These are phyloP conservation scores for Helicocarpus griseus DNA, from an alignment of 2,329 filamentous ascomycete species.

Conservation along the genomic window DNA sequence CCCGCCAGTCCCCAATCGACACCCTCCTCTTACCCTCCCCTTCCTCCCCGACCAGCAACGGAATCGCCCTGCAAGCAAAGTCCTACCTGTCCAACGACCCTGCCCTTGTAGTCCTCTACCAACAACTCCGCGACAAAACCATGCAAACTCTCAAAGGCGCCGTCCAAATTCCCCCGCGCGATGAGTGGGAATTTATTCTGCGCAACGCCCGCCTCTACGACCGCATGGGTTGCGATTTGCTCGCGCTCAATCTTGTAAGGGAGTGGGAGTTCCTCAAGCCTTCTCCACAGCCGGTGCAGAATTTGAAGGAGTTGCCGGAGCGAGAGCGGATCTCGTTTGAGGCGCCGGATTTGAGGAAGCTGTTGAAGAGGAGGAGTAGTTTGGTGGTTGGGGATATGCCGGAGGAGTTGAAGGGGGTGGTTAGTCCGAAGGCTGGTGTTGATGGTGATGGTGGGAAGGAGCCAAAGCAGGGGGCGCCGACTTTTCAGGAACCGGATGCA, in stretches of 20 bases:
- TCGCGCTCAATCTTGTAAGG: constrained; percentile 66
- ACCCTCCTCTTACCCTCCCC: constrained; percentile 45
- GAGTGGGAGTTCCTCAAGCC: constrained; percentile 41
- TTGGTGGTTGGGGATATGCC: constrained; percentile 65
- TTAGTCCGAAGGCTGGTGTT: constrained; percentile 25
- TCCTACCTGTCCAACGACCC: constrained; percentile 86
- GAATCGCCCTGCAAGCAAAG: constrained; percentile 61
- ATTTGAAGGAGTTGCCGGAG: too few relatives aligned
- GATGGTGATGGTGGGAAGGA: too few relatives aligned
- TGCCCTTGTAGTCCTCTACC: constrained; percentile 76
- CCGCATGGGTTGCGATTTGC: constrained; percentile 85
- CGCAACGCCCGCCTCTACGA: constrained; percentile 77
- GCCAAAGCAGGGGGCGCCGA: constrained; percentile 55
- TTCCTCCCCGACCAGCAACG: constrained; percentile 40
- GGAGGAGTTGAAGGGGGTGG: constrained; percentile 28
- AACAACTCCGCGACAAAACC: constrained; percentile 70
- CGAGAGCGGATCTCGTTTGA: constrained; percentile 17
- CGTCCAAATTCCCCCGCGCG: constrained; percentile 64
- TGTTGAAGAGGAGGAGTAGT: constrained; percentile 63
- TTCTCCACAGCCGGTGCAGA: constrained; percentile 30
- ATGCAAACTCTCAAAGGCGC: constrained; percentile 79
- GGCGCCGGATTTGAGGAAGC: constrained; percentile 51
- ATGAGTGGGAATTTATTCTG: constrained; percentile 82
- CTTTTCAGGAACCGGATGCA: constrained; percentile 87
- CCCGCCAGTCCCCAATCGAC: constrained; percentile 64